Base-by-base conservation (phyloP, 2,329 filamentous ascomycete genomes). In the Stemphylium lycopersici region DNA sequence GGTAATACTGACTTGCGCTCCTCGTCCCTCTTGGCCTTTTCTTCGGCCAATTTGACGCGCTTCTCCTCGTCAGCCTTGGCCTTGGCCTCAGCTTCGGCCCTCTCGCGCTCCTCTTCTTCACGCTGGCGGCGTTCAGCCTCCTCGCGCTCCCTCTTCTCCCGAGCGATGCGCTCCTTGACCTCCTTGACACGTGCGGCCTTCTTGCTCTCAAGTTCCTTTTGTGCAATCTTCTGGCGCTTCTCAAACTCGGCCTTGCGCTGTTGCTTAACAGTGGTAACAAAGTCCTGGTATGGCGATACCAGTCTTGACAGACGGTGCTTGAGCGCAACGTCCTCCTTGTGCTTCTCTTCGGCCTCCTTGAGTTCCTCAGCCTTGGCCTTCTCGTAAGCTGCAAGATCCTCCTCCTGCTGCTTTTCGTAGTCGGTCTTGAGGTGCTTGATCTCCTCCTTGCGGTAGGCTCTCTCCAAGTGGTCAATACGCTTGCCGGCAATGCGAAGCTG, bases 361-460 rank as follows among this genome's bases (percentile, higher is more conserved):
- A 97, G 83, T 4, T 89, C 93, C 78, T 96, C 86, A 18, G 80
- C 81, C 80, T 90, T 96, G 66, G 84, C 83, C 71, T 84, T 82
- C 71, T 98, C 91, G 74, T 96, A 96, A 36, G 91, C 86, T 51
- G 86, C 87, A 61, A 88, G 76, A 71, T 99, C 95, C 53, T 79
- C 81, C 72, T 92, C 85, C 73, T 88, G 87, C 79, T 99, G 95
- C 67, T 81, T 82, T 61, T 90, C 89, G 72, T 96, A 96, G 71
- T 99, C 95, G 45, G 88, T 87, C 53, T 87, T 81, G 55, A 98
- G 81, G 78, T 97, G 93, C 85, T 97, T 96, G 71, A 89, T 80
- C 78, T 99, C 95, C 79, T 98, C 95, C 76, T 93, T 91, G 70
- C 95, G 89, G 84, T 96, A 96, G 33, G 95, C 95, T 80, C 95